Evolutionary conservation across 306 rosid genomes (phyloP), one percentile per base, ranked within the genome.

Genomic region (Prinsepia uniflora): DNA sequence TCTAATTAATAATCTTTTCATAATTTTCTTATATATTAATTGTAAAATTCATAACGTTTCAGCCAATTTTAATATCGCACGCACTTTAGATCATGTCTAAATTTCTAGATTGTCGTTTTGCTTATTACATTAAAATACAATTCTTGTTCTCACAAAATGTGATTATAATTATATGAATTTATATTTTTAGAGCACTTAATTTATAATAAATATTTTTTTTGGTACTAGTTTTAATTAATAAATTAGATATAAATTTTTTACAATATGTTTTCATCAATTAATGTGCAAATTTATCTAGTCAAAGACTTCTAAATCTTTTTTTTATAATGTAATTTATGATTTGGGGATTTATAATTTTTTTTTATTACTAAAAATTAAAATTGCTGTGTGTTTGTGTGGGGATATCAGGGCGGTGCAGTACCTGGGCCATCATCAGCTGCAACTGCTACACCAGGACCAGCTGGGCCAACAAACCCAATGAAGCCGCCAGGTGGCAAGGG

Each of bases 391-490:
- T n/a, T n/a, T 30, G 36, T 24, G 30, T 24, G 30, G 30, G 30
- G 36, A 30, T 1, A 30, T 54, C 47, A 70, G 74, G 74, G 74
- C 11, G 65, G 54, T 20, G 65, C 74, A 20, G 5, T 17, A 3
- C 54, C 73, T 42, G 73, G 54, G 56, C 63, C 48, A 41, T 11
- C 11, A 6, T 19, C 65, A 57, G 18, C 70, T n/a, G 57, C 22
- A 53, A 59, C 6, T 34, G 11, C 8, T 7, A 57, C 42, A 6
- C 15, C 64, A 1, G 15, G 11, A 59, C 64, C 61, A 56, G 61
- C 72, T 0, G 36, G 56, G 3, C 20, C 45, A 46, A 10, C 36
- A 30, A 30, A 30, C 36, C 36, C 36, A 30, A 3, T 30, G 3
- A 30, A 30, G 36, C 36, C 36, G 36, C 36, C 36, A 30, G 36